Evolutionary conservation across 2,329 filamentous ascomycete species (phyloP), one percentile per base, ranked within the genome.

Genomic region (Aspergillus cejpii): DNA sequence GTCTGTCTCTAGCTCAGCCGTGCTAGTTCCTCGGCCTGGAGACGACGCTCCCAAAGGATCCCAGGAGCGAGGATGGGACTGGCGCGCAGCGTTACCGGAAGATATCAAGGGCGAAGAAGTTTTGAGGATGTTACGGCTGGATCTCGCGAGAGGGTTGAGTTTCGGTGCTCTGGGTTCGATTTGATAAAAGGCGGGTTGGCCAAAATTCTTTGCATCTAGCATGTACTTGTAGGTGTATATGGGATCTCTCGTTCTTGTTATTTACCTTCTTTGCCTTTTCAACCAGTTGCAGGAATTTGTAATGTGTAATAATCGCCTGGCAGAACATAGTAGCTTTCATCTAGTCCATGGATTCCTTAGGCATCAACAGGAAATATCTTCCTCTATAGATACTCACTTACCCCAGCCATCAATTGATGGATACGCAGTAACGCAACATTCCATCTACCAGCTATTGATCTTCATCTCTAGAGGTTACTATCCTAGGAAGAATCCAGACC

Each of bases 121-220:
- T n/a, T 68, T 95, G 47, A 75, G 76, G 52, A 77, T 83, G 52
- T 62, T 95, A 65, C 77, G 90, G 52, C 64, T 87, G 41, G 85
- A 83, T 2, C 65, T 95, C 59, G 85, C 87, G 11, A 80, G 77
- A 63, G 87, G 92, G 54, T 68, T 94, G 59, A 66, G 64, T 43
- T 57, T 62, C 31, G 60, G 58, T n/a, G 64, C 61, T n/a, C 56
- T 67, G 45, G 60, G 59, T 21, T 48, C 42, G 19, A 51, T 57
- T 45, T 60, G 46, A 43, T 20, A 24, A 37, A n/a, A 31, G 10
- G 14, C n/a, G 28, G 45, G 29, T 37, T 46, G 33, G 29, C 27
- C 20, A 29, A 10, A 11, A n/a, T 28, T 34, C 17, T 34, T 34
- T 17, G 15, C 17, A 19, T 34, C 15, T 34, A 34, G 31, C 31